Base-by-base conservation (phyloP, 768 basidiomycete genomes). In the Chalciporus chontae region DNA sequence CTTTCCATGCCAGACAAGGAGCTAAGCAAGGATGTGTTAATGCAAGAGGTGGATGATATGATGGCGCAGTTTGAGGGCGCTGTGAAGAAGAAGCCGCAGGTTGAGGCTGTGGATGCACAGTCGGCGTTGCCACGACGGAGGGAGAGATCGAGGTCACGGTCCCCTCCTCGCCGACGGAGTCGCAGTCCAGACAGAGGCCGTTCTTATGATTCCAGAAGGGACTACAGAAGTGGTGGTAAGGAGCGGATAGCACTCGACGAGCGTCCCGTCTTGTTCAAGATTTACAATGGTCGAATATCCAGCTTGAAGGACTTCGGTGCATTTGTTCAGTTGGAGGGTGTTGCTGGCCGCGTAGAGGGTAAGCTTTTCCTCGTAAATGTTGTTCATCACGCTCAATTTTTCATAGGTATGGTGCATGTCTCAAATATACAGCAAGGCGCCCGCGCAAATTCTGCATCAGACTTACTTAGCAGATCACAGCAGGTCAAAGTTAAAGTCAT, bases 261-360 rank as follows among this genome's bases (percentile, higher is more conserved):
- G 38, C 77, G 76, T 43, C 94, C 96, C 0, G 73, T 97, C 3
- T 67, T 96, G 39, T 98, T 85, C 81, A 98, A 98, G 75, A 92
- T 98, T 27, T 99, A 98, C 69, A 76, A 78, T 45, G 96, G 95
- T 8, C 84, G 81, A 54, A 84, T 98, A 23, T 77, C 87, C 1
- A 84, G 88, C 11, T 58, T 96, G 59, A 92, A 90, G 69, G 96
- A 99, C 52, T 99, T 98, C 65, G 96, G 96, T 46, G 94, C 92
- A 0, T 99, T 99, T 61, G 87, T 96, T 36, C 79, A 80, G 27
- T 69, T 99, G 6, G 94, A 99, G 54, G 95, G 95, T 24, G 71
- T 98, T 41, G 70, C 73, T 13, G 94, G 94, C 10, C 76, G 93
- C 23, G 84, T 79, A 8, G 95, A 99, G 78, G 96, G 95, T 93